Conservation (phyloP, 306 rosid genomes). For the Ziziphus jujuba region DNA sequence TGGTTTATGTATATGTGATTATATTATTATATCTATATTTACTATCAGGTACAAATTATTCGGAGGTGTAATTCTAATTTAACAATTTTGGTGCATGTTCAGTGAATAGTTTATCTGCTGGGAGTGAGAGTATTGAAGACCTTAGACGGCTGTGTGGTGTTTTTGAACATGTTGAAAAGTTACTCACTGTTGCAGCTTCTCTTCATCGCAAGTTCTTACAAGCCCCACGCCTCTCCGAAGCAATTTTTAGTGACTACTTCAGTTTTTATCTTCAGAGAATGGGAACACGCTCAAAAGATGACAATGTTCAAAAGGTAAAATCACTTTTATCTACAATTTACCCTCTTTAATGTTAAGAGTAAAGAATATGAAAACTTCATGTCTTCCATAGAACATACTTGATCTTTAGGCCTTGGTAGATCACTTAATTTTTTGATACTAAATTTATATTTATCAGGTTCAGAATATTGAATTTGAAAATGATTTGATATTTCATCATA, state of each 20-base stretch:
- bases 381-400: neutral
- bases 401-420: neutral
- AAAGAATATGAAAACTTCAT: neutral
- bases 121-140: conserved; percentile 70
- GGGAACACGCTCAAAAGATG: conserved; percentile 51
- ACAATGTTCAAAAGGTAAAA: conserved; percentile 52
- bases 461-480: too few species aligned
- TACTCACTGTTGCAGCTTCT: conserved; percentile 74
- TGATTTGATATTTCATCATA: too few species aligned
- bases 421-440: neutral
- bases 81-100: conserved; percentile 35
- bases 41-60: conserved; percentile 6
- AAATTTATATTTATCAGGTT: too few species aligned
- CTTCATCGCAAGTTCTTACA: conserved; percentile 76
- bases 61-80: conserved; percentile 11
- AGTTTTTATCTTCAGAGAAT: conserved; percentile 61
- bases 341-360: neutral
- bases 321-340: neutral
- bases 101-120: conserved; percentile 65
- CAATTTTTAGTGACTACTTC: conserved; percentile 68
- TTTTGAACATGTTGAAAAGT: conserved; percentile 81
- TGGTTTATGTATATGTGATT: neutral
- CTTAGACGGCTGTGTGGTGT: conserved; percentile 56
- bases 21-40: neutral
- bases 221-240: conserved; percentile 79